Evolutionary conservation across 2,329 filamentous ascomycete genomes (phyloP).

Genomic region (Penicillium sp.): DNA sequence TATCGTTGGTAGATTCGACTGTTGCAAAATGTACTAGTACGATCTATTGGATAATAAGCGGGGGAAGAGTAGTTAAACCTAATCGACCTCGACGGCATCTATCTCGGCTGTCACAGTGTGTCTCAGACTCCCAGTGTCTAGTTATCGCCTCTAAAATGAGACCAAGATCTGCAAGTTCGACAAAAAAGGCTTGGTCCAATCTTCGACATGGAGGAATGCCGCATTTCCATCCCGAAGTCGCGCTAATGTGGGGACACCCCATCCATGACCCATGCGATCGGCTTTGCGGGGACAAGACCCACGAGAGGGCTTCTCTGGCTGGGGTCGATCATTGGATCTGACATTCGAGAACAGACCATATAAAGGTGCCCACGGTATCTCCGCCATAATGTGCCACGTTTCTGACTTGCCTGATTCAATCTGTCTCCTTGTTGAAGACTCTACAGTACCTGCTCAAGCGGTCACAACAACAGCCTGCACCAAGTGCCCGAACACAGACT

Average conservation of each 20-base stretch:
- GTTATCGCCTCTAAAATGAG: not conserved
- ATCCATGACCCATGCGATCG: not conserved
- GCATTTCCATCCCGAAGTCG: slow-evolving; percentile 13
- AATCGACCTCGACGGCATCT: not conserved
- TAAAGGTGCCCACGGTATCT: not conserved
- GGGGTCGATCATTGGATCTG: not conserved
- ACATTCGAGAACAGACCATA: not conserved
- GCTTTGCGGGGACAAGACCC: slow-evolving; percentile 13
- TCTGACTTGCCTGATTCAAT: not conserved
- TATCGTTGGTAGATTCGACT: not conserved
- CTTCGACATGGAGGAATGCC: slow-evolving; percentile 2
- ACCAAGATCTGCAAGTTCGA: not conserved
- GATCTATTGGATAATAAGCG: not conserved
- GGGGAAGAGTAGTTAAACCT: not conserved
- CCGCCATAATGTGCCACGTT: not conserved
- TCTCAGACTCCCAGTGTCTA: no score
- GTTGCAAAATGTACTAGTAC: not conserved
- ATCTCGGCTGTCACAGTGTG: not conserved
- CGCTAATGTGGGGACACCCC: slow-evolving; percentile 7
- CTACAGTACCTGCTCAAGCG: not conserved
- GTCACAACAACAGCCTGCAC: not conserved
- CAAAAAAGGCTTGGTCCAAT: not conserved
- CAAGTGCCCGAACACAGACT: not conserved
- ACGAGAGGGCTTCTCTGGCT: not conserved
- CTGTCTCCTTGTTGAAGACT: not conserved